phyloP scores from a whole-genome alignment of 2,329 filamentous ascomycete species.

The Calonectria montana region DNA sequence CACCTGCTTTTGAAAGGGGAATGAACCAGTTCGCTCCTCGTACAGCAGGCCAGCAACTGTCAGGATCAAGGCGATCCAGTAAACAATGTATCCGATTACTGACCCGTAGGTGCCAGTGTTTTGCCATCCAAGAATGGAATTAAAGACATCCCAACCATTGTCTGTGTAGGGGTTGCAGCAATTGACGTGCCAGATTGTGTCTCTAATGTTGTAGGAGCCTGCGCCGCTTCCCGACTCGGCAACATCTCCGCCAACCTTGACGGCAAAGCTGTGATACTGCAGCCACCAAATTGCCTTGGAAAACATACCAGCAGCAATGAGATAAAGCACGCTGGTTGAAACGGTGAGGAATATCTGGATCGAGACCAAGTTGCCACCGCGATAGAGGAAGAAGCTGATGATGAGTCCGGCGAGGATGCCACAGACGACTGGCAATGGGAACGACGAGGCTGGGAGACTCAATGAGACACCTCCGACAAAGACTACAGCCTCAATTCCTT shows the following conservation, averaged over 20 bases:
- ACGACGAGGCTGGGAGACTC: constrained; percentile 73
- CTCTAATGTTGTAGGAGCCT: constrained; percentile 80
- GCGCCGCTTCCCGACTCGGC: constrained; percentile 65
- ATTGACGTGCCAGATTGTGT: constrained; percentile 86
- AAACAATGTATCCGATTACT: constrained; percentile 85
- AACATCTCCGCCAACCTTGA: constrained; percentile 67
- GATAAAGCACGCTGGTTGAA: constrained; percentile 83
- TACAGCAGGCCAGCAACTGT: constrained; percentile 46
- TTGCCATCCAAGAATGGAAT: constrained; percentile 79
- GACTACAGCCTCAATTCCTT: constrained; percentile 81
- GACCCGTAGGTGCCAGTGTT: constrained; percentile 89
- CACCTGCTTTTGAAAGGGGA: neutral
- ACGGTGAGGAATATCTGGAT: constrained; percentile 79
- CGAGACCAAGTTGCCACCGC: constrained; percentile 44
- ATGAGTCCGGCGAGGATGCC: constrained; percentile 71
- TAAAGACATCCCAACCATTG: constrained; percentile 80
- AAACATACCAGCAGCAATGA: constrained; percentile 84
- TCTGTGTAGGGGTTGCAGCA: constrained; percentile 73
- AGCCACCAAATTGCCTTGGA: constrained; percentile 80
- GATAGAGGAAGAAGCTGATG: constrained; percentile 77
- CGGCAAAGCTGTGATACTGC: constrained; percentile 67
- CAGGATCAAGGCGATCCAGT: constrained; percentile 70
- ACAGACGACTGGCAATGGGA: constrained; percentile 78
- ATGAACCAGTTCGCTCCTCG: constrained; percentile 17
- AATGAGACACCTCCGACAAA: constrained; percentile 83